Evolutionary conservation across 1,139 yeast species (phyloP), one percentile per base, ranked within the genome.

Genomic region (Entelexis paramagnoliae): DNA sequence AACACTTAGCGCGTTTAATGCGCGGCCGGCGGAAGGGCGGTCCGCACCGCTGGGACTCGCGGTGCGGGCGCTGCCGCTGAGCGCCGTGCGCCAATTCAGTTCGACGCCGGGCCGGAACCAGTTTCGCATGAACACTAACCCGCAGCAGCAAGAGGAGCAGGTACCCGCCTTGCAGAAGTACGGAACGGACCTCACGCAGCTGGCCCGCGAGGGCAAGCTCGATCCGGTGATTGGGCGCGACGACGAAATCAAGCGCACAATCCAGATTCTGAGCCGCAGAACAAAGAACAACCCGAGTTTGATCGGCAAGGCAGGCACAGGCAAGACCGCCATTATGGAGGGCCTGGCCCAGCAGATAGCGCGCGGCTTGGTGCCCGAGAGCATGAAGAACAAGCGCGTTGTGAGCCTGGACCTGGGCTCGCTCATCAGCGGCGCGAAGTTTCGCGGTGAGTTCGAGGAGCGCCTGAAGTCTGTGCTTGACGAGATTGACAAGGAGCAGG

Each of bases 221-320:
- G 98, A 91, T 64, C 97, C 98, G 0, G 97, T 91, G 29, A 91
- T 91, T 63, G 98, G 98, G 2, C 74, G 98, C 58, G 97, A 91
- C 63, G 96, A 88, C 59, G 98, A 91, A 64, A 91, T 91, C 54
- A 76, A 91, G 54, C 73, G 98, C 52, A 89, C 97, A 0, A 82
- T 91, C 51, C 97, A 91, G 66, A 88, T 91, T 50, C 71, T 91
- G 47, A 86, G 96, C 0, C 73, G 98, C 60, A 74, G 98, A 64
- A 88, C 96, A 1, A 91, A 91, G 66, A 89, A 89, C 64, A 91
- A 91, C 64, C 97, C 97, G 0, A 95, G 91, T 0, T 68, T 91
- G 49, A 87, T 89, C 50, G 98, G 97, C 56, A 80, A 85, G 59
- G 97, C 98, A 0, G 98, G 98, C 69, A 93, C 95, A 0, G 98